A percentile compares a stretch with the other conserved stretches of the same genome.
These are phyloP conservation scores for Thielaviopsis euricoi DNA, from an alignment of 2,329 filamentous ascomycete genomes.

Conservation along the genomic window DNA sequence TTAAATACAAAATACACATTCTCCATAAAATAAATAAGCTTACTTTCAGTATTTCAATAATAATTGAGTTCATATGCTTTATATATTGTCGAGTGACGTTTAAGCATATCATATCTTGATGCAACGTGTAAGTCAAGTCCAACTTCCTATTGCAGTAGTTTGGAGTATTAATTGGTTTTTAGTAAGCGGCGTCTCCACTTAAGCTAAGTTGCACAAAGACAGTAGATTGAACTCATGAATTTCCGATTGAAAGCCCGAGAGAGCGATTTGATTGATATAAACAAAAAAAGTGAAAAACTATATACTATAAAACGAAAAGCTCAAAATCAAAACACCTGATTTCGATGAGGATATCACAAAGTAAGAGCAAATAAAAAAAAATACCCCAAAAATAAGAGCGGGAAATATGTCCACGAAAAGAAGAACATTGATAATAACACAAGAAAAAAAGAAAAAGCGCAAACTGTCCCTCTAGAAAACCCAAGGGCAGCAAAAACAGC, in stretches of 20 bases:
- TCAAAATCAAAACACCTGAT: not conserved
- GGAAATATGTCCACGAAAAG: slow-evolving; percentile 1
- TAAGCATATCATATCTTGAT: too few relatives aligned
- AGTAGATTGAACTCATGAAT: too few relatives aligned
- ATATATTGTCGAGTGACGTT: too few relatives aligned
- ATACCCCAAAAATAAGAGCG: not conserved
- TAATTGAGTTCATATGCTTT: too few relatives aligned
- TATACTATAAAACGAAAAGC: not conserved
- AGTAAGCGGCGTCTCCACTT: too few relatives aligned
- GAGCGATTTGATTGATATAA: not conserved
- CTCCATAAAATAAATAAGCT: too few relatives aligned
- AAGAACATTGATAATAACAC: not conserved
- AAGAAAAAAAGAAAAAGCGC: not conserved
- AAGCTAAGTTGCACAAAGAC: too few relatives aligned
- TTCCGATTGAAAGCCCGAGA: not conserved
- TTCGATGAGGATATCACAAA: slow-evolving; percentile 7
- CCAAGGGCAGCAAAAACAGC: not conserved
- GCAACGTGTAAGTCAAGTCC: too few relatives aligned
- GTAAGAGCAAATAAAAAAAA: not conserved
- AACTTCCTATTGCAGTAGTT: too few relatives aligned
- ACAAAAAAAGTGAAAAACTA: not conserved
- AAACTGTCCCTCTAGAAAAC: not conserved
- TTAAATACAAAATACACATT: too few relatives aligned
- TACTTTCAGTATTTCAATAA: too few relatives aligned
- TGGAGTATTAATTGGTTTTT: too few relatives aligned